Evolutionary conservation across 2,329 filamentous ascomycete genomes (phyloP).

Genomic region (Chrysoporthe cubensis): DNA sequence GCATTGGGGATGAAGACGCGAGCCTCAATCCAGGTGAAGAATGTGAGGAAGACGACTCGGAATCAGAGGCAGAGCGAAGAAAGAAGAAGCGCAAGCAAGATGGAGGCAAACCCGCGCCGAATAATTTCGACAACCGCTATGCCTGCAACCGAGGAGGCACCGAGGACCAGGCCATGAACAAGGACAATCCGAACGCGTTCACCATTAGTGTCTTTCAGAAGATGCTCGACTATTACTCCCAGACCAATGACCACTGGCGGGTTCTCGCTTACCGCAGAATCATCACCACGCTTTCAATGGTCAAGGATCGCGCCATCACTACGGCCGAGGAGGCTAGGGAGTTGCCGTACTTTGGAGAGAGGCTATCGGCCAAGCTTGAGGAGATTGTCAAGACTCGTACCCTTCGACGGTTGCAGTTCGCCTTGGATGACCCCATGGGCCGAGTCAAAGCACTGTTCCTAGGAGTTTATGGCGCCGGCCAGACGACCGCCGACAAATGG

Average conservation of each 20-base stretch:
- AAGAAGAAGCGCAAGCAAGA: conserved; percentile 30
- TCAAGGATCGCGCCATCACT: conserved; percentile 60
- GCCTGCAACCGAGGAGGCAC: conserved; percentile 58
- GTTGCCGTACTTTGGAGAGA: conserved; percentile 70
- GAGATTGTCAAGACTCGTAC: conserved; percentile 80
- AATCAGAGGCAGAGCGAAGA: conserved; percentile 33
- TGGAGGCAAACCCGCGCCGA: conserved; percentile 33
- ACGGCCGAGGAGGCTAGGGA: conserved; percentile 71
- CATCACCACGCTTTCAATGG: conserved; percentile 72
- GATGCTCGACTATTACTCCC: conserved; percentile 78
- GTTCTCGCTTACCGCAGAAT: conserved; percentile 75
- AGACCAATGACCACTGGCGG: conserved; percentile 78
- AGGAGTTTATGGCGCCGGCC: conserved; percentile 78
- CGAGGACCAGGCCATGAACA: conserved; percentile 40
- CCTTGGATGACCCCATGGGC: conserved; percentile 69
- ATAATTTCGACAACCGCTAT: conserved; percentile 54
- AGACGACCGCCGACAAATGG: conserved; percentile 73
- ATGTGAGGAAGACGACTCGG: conserved; percentile 30
- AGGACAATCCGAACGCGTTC: conserved; percentile 69
- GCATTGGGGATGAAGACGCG: conserved; percentile 53
- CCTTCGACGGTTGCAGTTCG: conserved; percentile 73
- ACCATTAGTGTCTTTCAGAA: conserved; percentile 78
- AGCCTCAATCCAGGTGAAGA: conserved; percentile 37
- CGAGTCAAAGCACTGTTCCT: conserved; percentile 70
- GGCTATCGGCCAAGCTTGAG: conserved; percentile 83